phyloP scores from a whole-genome alignment of 208 protist species.

The Leptomonas pyrrhocoris region DNA sequence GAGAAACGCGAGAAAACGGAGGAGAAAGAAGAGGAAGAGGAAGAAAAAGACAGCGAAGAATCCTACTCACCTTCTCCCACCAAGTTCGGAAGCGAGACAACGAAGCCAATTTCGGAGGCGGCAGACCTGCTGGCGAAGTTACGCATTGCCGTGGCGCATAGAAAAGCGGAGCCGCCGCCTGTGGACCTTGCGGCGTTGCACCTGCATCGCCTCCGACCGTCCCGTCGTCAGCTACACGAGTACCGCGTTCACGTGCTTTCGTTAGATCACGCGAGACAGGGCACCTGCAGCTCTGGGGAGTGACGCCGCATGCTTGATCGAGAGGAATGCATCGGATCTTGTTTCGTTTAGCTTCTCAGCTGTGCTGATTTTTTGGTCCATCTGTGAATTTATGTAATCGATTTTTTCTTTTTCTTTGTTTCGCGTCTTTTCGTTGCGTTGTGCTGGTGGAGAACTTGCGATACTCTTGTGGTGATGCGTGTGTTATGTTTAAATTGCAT shows the following conservation, averaged over 20 bases:
- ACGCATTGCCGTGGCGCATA: background rate
- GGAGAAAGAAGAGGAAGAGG: background rate
- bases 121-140: conserved; percentile 1
- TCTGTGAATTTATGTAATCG: too few relatives aligned
- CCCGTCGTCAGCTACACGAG: background rate
- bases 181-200: background rate
- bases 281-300: too few relatives aligned
- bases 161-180: background rate
- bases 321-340: too few relatives aligned
- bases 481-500: too few relatives aligned
- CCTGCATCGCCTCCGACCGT: conserved; percentile 5
- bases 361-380: too few relatives aligned
- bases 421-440: too few relatives aligned
- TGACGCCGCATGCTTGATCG: too few relatives aligned
- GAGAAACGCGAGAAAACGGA: conserved; percentile 3
- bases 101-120: conserved; percentile 7
- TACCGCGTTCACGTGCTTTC: conserved; percentile 12
- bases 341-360: too few relatives aligned
- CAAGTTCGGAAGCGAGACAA: background rate
- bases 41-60: background rate
- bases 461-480: too few relatives aligned
- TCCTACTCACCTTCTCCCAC: conserved; percentile 1
- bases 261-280: background rate
- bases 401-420: too few relatives aligned
- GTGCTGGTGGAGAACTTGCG: too few relatives aligned